Base-by-base conservation (phyloP, 1,284 basidiomycete genomes). In the Exobasidium rhododendri region DNA sequence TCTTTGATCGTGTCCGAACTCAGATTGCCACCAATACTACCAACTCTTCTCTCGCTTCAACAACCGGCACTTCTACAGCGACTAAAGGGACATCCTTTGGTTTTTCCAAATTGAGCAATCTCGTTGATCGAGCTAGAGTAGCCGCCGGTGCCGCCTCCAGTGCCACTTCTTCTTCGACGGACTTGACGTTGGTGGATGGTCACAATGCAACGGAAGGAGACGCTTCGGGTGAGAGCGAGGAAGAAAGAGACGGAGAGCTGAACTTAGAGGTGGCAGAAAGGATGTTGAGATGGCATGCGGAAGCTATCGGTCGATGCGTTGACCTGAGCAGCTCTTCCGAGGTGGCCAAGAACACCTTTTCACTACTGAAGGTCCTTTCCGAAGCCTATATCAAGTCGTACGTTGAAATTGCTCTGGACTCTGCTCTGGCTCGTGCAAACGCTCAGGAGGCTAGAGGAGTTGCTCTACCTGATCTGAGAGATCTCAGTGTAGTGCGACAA, bases 1-100 rank as follows among this genome's bases (percentile, higher is more conserved):
- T 86, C 82, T 91, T 98, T 70, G 92, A 96, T 77, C 89, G 93
- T 32, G 87, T 98, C 82, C 91, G 96, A 46, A 90, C 91, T 74
- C 92, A 93, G 74, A 85, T 97, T 47, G 88, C 91, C 50, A 86
- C 88, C 0, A 87, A 89, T 1, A 86, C 89, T 0, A 65, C 50
- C 2, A 32, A 24, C 20, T 26, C 56, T 24, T n/a, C 58, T 6
- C 17, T 55, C 2, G 35, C 56, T 6, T n/a, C 56, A 22, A 51
- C 63, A 3, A 65, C 63, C 52, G 26, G n/a, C 13, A 64, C 62
- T n/a, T 49, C 63, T 24, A 67, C 61, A 46, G 62, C 67, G 1
- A 24, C 62, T 26, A 69, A 67, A 17, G 63, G 68, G 3, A 70
- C 71, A 2, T 46, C 32, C 3, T 62, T 78, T 64, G 57, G 57